A percentile compares a stretch with the other conserved stretches of the same genome.
phyloP scores from a whole-genome alignment of 306 rosid species.

The Sphenostylis stenocarpa region DNA sequence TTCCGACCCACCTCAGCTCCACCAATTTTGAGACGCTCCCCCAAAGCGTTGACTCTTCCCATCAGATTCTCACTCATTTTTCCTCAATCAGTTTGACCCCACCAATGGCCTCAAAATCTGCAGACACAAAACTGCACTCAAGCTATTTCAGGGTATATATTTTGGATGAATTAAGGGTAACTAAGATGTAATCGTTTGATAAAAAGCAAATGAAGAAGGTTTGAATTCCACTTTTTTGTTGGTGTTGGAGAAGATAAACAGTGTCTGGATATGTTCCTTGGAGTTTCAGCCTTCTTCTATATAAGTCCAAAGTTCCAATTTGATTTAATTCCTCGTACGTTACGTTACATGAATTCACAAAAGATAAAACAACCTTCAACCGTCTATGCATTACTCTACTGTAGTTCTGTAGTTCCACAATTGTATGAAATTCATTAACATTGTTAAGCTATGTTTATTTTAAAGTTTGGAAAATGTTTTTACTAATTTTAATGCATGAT shows the following conservation, averaged over 20 bases:
- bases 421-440: too few relatives aligned
- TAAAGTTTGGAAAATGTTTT: too few relatives aligned
- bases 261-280: neutral
- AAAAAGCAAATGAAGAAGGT: too few relatives aligned
- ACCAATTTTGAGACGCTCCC: conserved; percentile 81
- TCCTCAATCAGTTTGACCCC: neutral
- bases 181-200: too few relatives aligned
- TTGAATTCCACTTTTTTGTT: neutral
- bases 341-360: conserved; percentile 11
- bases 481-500: too few relatives aligned
- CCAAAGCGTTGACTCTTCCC: conserved; percentile 80
- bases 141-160: neutral
- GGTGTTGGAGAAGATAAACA: neutral
- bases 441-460: too few relatives aligned
- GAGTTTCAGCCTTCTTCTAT: conserved; percentile 26
- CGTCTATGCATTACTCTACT: neutral
- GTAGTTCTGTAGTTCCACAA: too few relatives aligned
- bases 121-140: neutral
- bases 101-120: neutral
- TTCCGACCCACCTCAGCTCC: conserved; percentile 79
- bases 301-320: neutral
- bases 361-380: conserved; percentile 12
- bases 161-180: too few relatives aligned
- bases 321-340: conserved; percentile 23
- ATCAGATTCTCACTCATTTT: conserved; percentile 66